Conservation (phyloP, 495 filamentous ascomycete genomes). For the Penicillium crystallinum region DNA sequence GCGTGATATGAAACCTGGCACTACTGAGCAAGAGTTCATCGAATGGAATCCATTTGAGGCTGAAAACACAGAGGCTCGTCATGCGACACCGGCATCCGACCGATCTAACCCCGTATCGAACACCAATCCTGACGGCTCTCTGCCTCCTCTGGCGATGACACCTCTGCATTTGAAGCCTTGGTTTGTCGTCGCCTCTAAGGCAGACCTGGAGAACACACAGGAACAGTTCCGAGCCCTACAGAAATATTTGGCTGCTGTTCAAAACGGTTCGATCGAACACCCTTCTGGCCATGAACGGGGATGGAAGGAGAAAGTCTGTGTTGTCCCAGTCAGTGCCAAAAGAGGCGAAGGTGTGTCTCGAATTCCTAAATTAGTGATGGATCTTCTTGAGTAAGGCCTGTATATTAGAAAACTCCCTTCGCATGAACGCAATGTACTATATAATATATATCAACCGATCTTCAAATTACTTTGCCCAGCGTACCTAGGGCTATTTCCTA, state of each 20-base stretch:
- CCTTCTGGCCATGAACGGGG: constrained; percentile 63
- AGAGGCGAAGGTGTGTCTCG: constrained; percentile 73
- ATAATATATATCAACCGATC: not conserved
- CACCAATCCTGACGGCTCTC: constrained; percentile 10
- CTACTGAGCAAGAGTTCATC: constrained; percentile 42
- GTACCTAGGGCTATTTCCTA: not conserved
- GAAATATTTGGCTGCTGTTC: constrained; percentile 59
- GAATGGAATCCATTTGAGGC: constrained; percentile 22
- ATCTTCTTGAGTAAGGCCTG: constrained; percentile 54
- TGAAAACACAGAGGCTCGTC: constrained; percentile 22
- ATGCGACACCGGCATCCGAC: not conserved
- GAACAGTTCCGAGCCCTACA: constrained; percentile 68
- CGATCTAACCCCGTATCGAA: constrained; percentile 15
- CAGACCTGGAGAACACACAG: constrained; percentile 73
- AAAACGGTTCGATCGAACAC: constrained; percentile 54
- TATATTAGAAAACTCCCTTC: constrained; percentile 17
- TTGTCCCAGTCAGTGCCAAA: constrained; percentile 86
- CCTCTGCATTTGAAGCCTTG: constrained; percentile 85
- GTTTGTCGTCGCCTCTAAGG: constrained; percentile 97
- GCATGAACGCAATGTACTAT: constrained; percentile 7
- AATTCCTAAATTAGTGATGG: constrained; percentile 72
- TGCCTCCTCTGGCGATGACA: constrained; percentile 40
- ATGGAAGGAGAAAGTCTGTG: constrained; percentile 60
- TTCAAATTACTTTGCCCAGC: too few relatives aligned
- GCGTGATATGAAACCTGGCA: constrained; percentile 51